Base-by-base conservation (phyloP, 2,329 filamentous ascomycete species). In the Xylariaceae sp. region DNA sequence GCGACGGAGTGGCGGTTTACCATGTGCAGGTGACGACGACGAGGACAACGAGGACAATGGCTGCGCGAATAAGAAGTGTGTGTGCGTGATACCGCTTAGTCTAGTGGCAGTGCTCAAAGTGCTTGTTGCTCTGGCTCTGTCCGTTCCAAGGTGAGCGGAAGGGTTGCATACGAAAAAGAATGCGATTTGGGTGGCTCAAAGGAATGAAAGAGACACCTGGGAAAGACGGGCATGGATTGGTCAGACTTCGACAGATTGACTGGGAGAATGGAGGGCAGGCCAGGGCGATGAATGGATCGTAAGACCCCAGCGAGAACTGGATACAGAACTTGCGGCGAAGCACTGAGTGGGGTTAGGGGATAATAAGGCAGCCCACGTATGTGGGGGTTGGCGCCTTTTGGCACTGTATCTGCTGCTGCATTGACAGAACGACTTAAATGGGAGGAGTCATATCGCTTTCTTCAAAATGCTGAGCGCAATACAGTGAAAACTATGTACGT, bases 71-170 rank as follows among this genome's bases (percentile, higher is more conserved):
- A 27, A 16, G 33, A 37, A 46, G 37, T 31, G 46, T 34, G 33
- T 39, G 18, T 29, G 31, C 15, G 33, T 28, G 12, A 39, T 40
- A 34, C 31, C 34, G 33, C 27, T 36, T 31, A n/a, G n/a, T n/a
- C n/a, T n/a, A 30, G 47, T 43, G 47, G 47, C 44, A 45, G 44
- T 49, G 47, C 44, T 42, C n/a, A n/a, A n/a, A n/a, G n/a, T n/a
- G n/a, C n/a, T n/a, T n/a, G n/a, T 36, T 36, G 34, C 41, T 38
- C 21, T 24, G 21, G 21, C 21, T 6, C 21, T 24, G 21, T 24
- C 21, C 23, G 38, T 40, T 34, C 30, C 33, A 40, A 43, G 21
- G 19, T 31, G 30, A 38, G 39, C 30, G 31, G 31, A 36, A 44
- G 34, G 31, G n/a, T 36, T 34, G 35, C 40, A 43, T 23, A 24